Evolutionary conservation across 345 rosid species (phyloP).

Genomic region (Sisymbrium irio): DNA sequence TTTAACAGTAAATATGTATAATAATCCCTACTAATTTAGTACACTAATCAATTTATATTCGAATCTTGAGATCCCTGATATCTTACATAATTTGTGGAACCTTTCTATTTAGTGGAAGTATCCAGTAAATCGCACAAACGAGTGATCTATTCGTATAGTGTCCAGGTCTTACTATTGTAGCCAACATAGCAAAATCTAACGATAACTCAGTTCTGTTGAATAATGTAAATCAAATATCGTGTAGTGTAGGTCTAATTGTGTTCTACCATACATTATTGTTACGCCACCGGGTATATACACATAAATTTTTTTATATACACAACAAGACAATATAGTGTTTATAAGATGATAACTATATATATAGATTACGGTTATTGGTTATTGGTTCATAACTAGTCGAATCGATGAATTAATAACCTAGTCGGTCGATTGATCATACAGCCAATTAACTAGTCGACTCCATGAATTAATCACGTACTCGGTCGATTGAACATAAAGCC

Average conservation of each 20-base stretch:
- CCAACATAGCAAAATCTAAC: background rate
- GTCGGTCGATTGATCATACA: too few species aligned
- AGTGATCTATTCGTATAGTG: background rate
- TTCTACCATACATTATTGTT: background rate
- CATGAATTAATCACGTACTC: background rate
- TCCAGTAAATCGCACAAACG: background rate
- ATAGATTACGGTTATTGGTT: background rate
- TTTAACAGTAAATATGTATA: background rate
- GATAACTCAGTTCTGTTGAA: background rate
- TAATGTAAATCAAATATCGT: background rate
- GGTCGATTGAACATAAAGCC: background rate
- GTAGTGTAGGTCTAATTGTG: background rate
- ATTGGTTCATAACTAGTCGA: too few species aligned
- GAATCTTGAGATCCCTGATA: background rate
- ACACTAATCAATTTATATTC: background rate
- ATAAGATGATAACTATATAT: background rate
- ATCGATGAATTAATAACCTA: too few species aligned
- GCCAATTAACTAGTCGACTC: background rate
- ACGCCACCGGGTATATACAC: background rate
- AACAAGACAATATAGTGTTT: background rate
- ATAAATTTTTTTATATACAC: background rate
- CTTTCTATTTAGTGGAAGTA: background rate
- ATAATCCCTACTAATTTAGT: background rate
- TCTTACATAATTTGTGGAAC: background rate
- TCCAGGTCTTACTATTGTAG: background rate